Base-by-base conservation (phyloP, 2,329 filamentous ascomycete genomes). In the Boeremia exigua region DNA sequence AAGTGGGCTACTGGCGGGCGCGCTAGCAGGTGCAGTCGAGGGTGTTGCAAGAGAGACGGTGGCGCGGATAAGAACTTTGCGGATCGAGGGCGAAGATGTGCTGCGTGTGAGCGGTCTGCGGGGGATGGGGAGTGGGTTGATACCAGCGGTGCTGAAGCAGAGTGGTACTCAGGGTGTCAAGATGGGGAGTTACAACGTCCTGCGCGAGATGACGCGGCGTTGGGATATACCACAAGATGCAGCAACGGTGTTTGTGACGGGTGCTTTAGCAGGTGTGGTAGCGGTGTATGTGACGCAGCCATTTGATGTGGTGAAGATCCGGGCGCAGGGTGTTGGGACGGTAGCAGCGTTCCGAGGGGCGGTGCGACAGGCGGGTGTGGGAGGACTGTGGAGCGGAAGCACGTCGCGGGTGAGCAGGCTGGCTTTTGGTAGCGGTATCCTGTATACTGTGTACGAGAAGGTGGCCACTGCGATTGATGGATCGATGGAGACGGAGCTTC, bases 141-240 rank as follows among this genome's bases (percentile, higher is more conserved):
- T 75, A 0, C 78, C 78, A 0, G 81, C 81, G 0, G 81, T 79
- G 0, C 47, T 81, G 44, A 82, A 83, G 60, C 80, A 82, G 58
- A 77, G 79, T 3, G 75, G 76, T 0, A 81, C 79, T 0, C 81
- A 80, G 0, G 78, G 78, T 2, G 77, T 81, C 1, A 72, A 79
- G 6, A 81, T 82, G 78, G 79, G 80, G 0, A 77, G 75, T 2
- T 83, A 83, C 67, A 83, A 81, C 50, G 71, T 79, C 19, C 62
- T 82, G 38, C 78, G 77, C 17, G 77, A 80, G 38, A 59, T 67
- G 14, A 59, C 63, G 12, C 50, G 55, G 30, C 56, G 46, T 11
- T 52, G 64, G 9, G 63, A 66, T 2, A 38, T 68, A 5, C 56
- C 67, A 1, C 64, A 68, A 32, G 69, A 62, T 23, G 67, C 57